Evolutionary conservation across 176 grass and related monocot genomes (phyloP), one percentile per base, ranked within the genome.

Genomic region (Pontederia crassipes): DNA sequence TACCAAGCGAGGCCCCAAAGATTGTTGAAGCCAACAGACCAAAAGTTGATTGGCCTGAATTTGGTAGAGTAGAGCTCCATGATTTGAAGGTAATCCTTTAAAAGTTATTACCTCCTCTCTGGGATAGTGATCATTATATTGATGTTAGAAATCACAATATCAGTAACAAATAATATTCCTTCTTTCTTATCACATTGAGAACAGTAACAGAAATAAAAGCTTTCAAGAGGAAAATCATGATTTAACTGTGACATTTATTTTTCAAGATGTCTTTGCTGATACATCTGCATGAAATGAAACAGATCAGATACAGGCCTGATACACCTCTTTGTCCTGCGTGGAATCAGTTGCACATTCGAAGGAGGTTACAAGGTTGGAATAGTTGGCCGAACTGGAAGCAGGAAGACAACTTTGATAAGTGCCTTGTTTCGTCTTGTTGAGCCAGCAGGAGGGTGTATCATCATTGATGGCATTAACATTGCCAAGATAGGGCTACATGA

Each of bases 371-470:
- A 92, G 64, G 91, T 97, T 54, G 87, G 87, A 28, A 90, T 96
- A 59, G 92, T 96, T 56, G 92, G 92, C 8, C 81, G 92, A 7
- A 96, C 87, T 40, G 93, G 93, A 61, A 97, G 87, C 74, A 87
- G 93, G 48, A 92, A 98, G 64, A 92, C 93, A 69, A 98, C 87
- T 75, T 72, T 98, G 73, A 88, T 98, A 48, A 70, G 87, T 57
- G 87, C 84, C 28, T 54, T 92, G 45, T 98, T 98, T 72, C 87
- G 93, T 58, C 85, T 98, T n/a, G 87, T 98, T 59, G 93, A 98
- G 53, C 93, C 93, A 47, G 48, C 76, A 78, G 84, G 74, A 79
- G 93, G 93, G 28, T 78, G 74, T 68, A 92, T 98, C 69, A 69
- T 74, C 14, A 83, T 98, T 24, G 87, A 98, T 49, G 57, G 60